Base-by-base conservation (phyloP, 441 rosid genomes). In the Syzygium syzygioides region DNA sequence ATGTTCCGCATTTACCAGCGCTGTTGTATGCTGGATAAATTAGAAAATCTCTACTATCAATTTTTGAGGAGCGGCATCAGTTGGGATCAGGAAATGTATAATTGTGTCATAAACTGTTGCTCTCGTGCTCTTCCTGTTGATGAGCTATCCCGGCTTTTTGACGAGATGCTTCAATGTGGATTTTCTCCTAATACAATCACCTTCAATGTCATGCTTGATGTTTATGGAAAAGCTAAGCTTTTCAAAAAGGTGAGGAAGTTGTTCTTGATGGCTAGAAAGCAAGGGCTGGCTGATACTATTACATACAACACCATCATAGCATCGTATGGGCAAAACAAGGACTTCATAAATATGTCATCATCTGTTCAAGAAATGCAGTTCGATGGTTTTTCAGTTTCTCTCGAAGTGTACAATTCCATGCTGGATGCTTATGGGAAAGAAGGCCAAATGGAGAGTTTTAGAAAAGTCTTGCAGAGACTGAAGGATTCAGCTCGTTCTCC, bases 21-120 rank as follows among this genome's bases (percentile, higher is more conserved):
- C 79, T 92, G 96, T 91, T 94, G 93, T 83, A 92, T 92, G 96
- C 86, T 71, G 87, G 92, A 93, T 32, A 94, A 95, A 90, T 92
- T 97, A 52, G 89, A 90, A 66, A 89, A 89, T 86, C 91, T 95
- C 34, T 95, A 95, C 90, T 95, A 94, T 90, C 91, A 92, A 88
- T 92, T 94, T 56, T 89, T 93, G 91, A 95, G 92, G 90, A 95
- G 95, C 8, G 94, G 93, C 86, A 66, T 95, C 86, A 91, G 91
- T 87, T 96, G 99, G 99, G 97, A 96, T 93, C 98, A 95, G 92
- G 98, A 97, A 91, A 89, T 94, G 93, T 97, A 96, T 76, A 95
- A 94, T 88, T 97, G 98, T 89, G 92, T 96, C 88, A 93, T 96
- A 91, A 97, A 97, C 92, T 96, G 98, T 87, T 96, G 99, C 89